Evolutionary conservation across 352 stramenopile species (phyloP).

Genomic region (Saprolegnia parasitica): DNA sequence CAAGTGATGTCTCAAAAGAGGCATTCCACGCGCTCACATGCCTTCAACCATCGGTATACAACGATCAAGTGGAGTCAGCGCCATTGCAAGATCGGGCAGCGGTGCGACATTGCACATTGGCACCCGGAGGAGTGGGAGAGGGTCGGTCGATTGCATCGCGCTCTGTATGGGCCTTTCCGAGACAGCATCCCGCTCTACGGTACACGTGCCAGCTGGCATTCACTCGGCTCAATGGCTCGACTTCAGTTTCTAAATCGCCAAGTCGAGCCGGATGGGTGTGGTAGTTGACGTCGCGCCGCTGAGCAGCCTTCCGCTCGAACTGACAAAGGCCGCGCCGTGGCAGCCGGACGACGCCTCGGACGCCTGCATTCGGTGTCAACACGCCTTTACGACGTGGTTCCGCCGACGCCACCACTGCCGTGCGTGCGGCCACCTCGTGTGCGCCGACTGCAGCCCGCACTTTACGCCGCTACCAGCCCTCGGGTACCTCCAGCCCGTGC

Average conservation of each 20-base stretch:
- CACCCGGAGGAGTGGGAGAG: too few relatives aligned
- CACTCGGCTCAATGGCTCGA: neutral
- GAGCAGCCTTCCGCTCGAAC: neutral
- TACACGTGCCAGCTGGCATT: conserved; percentile 1
- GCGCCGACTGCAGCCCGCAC: conserved; percentile 62
- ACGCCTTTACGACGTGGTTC: conserved; percentile 66
- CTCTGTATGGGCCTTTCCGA: neutral
- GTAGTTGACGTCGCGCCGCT: conserved; percentile 2
- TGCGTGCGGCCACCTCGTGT: conserved; percentile 72
- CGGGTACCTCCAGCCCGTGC: conserved; percentile 62
- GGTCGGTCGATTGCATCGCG: neutral
- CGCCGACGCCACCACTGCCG: conserved; percentile 72
- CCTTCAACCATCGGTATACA: neutral
- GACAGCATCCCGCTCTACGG: conserved; percentile 1
- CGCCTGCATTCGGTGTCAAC: conserved; percentile 62
- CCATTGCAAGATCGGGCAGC: too few relatives aligned
- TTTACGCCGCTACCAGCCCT: conserved; percentile 50
- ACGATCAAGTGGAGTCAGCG: neutral
- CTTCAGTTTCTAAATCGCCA: neutral
- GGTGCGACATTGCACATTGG: neutral
- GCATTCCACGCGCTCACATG: neutral
- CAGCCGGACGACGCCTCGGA: conserved; percentile 65
- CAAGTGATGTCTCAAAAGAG: neutral
- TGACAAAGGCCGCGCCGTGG: conserved; percentile 41
- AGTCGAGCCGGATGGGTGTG: conserved; percentile 20